phyloP scores from a whole-genome alignment of 163 green algal genomes.

The Scenedesmus sp. region DNA sequence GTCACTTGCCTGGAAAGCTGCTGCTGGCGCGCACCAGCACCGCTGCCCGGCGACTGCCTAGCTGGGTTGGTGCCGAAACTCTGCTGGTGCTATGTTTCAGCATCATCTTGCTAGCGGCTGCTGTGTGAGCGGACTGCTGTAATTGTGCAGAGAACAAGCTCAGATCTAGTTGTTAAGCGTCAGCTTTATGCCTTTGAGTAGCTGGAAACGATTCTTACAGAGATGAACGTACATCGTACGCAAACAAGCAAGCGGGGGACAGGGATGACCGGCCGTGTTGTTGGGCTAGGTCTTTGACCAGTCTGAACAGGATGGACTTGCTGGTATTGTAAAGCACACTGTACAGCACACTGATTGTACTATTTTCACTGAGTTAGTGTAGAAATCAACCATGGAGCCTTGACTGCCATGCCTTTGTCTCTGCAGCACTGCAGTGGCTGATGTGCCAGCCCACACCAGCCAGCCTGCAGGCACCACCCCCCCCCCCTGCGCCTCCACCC shows the following conservation, averaged over 20 bases:
- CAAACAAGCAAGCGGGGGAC: background rate
- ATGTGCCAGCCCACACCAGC: no score
- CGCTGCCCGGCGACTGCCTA: background rate
- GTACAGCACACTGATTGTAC: no score
- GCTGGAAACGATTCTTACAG: no score
- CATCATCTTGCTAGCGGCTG: slow-evolving; percentile 1
- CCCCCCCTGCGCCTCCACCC: no score
- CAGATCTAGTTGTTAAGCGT: background rate
- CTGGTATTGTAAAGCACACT: background rate
- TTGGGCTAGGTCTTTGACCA: slow-evolving; percentile 3
- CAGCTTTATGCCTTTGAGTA: background rate
- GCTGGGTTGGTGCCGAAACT: background rate
- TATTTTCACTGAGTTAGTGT: no score
- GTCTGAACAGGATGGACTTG: background rate
- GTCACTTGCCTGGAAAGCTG: slow-evolving; percentile 11
- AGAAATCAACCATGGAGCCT: no score
- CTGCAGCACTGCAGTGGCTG: no score
- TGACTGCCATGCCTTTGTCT: no score
- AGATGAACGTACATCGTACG: background rate
- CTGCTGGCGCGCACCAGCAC: slow-evolving; percentile 33
- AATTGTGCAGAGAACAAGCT: background rate
- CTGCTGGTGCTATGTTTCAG: background rate
- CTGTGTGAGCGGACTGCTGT: background rate
- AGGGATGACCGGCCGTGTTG: background rate
- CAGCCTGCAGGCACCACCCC: no score